phyloP scores from a whole-genome alignment of 2,329 filamentous ascomycete genomes.

The Huntiella moniliformis region DNA sequence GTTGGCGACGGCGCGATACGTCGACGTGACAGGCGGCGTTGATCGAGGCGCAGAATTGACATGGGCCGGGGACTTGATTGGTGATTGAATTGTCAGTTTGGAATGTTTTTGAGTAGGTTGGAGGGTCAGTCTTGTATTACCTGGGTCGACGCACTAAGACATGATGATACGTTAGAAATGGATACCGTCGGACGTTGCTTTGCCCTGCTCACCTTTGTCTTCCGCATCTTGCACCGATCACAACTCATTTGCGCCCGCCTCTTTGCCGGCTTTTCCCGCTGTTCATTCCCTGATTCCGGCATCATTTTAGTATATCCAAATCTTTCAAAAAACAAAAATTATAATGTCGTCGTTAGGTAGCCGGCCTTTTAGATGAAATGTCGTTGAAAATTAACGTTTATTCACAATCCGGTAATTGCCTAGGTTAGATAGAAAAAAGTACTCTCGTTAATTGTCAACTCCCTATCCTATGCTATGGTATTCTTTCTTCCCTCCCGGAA shows the following conservation, averaged over 20 bases:
- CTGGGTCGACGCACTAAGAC: slow-evolving; percentile 11
- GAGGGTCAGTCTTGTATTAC: background rate
- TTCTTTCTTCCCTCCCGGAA: too few relatives aligned
- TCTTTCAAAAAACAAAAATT: too few relatives aligned
- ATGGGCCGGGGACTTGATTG: slow-evolving; percentile 15
- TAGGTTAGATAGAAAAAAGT: too few relatives aligned
- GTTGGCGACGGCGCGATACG: slow-evolving; percentile 16
- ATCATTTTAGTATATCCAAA: background rate
- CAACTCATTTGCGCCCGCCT: slow-evolving; percentile 17
- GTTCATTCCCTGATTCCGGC: background rate
- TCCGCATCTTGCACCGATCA: slow-evolving; percentile 17
- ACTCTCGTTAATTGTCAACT: too few relatives aligned
- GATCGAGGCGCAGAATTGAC: slow-evolving; percentile 17
- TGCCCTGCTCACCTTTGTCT: slow-evolving; percentile 15
- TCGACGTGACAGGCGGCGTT: slow-evolving; percentile 15
- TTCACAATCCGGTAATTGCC: too few relatives aligned
- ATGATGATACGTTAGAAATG: slow-evolving; percentile 2
- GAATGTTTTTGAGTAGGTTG: too few relatives aligned
- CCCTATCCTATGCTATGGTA: too few relatives aligned
- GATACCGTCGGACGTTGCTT: slow-evolving; percentile 12
- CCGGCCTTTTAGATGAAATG: too few relatives aligned
- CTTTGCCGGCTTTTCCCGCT: slow-evolving; percentile 11
- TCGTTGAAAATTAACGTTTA: too few relatives aligned
- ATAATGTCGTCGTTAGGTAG: too few relatives aligned
- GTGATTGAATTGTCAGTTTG: background rate